Evolutionary conservation across 139 green algal species (phyloP).

Genomic region (Cymbomonas tetramitiformis): DNA sequence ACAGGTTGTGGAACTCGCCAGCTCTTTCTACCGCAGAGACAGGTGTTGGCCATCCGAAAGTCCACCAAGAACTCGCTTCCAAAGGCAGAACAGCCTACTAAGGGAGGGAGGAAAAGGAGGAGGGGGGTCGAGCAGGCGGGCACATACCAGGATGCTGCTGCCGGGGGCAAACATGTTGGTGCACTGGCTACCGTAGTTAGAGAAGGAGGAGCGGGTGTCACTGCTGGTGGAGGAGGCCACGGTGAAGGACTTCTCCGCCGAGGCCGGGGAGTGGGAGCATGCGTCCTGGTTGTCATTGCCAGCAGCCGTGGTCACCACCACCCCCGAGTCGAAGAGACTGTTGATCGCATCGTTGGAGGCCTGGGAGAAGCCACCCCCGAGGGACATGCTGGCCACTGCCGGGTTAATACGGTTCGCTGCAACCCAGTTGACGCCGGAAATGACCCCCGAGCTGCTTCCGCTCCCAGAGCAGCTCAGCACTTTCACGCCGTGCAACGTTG

Average conservation of each 20-base stretch:
- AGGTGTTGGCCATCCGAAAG: too few relatives aligned
- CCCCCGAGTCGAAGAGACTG: not conserved
- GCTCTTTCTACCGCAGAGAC: too few relatives aligned
- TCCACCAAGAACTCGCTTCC: too few relatives aligned
- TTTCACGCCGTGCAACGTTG: slow-evolving; percentile 8
- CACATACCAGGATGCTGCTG: too few relatives aligned
- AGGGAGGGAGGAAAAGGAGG: too few relatives aligned
- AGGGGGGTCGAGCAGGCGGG: too few relatives aligned
- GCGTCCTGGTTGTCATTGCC: slow-evolving; percentile 1
- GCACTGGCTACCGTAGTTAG: slow-evolving; percentile 10
- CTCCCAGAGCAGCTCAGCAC: slow-evolving; percentile 13
- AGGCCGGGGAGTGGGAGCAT: not conserved
- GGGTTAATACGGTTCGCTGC: slow-evolving; percentile 6
- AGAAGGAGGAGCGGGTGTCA: slow-evolving; percentile 1
- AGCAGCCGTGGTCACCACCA: not conserved
- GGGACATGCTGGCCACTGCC: not conserved
- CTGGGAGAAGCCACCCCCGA: not conserved
- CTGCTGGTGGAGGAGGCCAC: slow-evolving; percentile 1
- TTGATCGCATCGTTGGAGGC: not conserved
- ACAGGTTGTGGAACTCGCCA: too few relatives aligned
- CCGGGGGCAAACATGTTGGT: slow-evolving; percentile 20
- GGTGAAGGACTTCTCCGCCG: not conserved
- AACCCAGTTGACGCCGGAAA: slow-evolving; percentile 9
- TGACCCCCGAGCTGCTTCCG: slow-evolving; percentile 9
- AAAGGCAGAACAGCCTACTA: too few relatives aligned